A percentile compares a stretch with the other conserved stretches of the same genome.
Evolutionary conservation across 768 basidiomycete species (phyloP).

Genomic region (Boletus tylopilopsis): DNA sequence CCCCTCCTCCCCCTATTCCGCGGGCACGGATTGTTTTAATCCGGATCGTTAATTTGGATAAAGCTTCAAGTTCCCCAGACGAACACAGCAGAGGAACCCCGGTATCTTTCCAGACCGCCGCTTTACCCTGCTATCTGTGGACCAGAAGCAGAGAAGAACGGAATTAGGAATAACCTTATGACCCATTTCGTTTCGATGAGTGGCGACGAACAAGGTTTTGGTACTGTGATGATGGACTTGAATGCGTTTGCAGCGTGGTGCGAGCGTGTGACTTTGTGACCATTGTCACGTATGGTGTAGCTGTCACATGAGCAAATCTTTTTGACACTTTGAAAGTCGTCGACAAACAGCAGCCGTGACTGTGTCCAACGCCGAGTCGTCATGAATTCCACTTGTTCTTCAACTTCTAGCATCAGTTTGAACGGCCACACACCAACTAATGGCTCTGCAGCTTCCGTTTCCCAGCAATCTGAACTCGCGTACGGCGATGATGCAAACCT

Average conservation of each 20-base stretch:
- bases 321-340: constrained; percentile 5
- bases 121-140: constrained; percentile 49
- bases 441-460: constrained; percentile 39
- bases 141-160: constrained; percentile 33
- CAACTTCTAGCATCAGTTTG: constrained; percentile 34
- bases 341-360: neutral
- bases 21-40: neutral
- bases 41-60: neutral
- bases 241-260: constrained; percentile 23
- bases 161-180: constrained; percentile 54
- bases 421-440: constrained; percentile 57
- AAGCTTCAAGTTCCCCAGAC: constrained; percentile 5
- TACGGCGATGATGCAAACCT: constrained; percentile 31
- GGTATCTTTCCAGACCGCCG: constrained; percentile 47
- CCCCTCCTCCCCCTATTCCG: constrained; percentile 9
- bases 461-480: constrained; percentile 35
- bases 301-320: constrained; percentile 23
- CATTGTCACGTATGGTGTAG: constrained; percentile 8
- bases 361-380: neutral
- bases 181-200: constrained; percentile 52
- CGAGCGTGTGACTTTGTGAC: constrained; percentile 18
- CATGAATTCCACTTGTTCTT: constrained; percentile 27
- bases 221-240: constrained; percentile 39
- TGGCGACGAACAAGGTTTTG: constrained; percentile 32
- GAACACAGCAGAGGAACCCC: constrained; percentile 8